Evolutionary conservation across 192 early-diverging fungal genomes (phyloP), one percentile per base, ranked within the genome.

Genomic region (Backusella australiensis): DNA sequence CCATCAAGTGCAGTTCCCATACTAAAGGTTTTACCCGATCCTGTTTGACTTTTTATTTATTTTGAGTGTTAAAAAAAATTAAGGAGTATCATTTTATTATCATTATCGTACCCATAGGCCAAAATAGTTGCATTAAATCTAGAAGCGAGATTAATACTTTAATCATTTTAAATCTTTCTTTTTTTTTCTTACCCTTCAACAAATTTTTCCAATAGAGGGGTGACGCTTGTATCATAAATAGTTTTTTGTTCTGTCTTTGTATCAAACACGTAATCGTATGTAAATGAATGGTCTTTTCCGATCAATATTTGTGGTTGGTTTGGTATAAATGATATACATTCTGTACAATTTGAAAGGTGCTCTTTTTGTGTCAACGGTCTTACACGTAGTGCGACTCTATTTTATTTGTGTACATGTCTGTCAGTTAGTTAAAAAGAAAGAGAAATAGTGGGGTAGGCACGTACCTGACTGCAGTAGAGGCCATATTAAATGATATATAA

Each of bases 11-110:
- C 89, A 7, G 96, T 96, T 72, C 96, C 95, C 96, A 98, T 98
- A 8, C 92, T 96, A 80, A 91, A 94, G 0, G 96, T 97, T 85
- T 98, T 98, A 44, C 97, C 97, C 26, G 90, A 91, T 59, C 94
- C 95, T 1, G 96, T 97, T 89, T 98, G 94, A 41, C 87, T 89
- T 69, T 34, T 49, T 63, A 63, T 63, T 63, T 56, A 56, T 63
- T 56, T 11, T 63, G 11, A 63, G 56, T 12, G 12, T 63, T 93
- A 92, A 82, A 93, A 93, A 42, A 96, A 96, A 19, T 97, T 85
- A 59, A 12, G 56, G 26, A 29, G 23, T 29, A 9, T 63, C 8
- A 14, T 29, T 26, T 63, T 63, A 63, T 63, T 63, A 63, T 29
- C 56, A 2, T 23, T 71, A 29, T 49, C 70, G 7, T 71, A 71